Conservation (phyloP, 352 stramenopile species). For the Pythium guiyangense region DNA sequence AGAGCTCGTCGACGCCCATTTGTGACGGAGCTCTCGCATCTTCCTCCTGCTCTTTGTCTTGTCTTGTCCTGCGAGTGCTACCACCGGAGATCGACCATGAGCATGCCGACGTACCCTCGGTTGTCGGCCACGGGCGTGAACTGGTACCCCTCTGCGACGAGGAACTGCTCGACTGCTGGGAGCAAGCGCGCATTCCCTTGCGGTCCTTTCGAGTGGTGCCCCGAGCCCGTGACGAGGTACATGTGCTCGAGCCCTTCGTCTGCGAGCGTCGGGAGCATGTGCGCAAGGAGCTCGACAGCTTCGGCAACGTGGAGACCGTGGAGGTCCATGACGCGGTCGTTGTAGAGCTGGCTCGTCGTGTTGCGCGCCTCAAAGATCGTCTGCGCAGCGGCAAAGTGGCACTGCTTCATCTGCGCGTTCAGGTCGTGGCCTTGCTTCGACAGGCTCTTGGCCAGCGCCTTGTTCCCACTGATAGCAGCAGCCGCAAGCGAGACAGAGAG, state of each 20-base stretch:
- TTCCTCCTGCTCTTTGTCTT: neutral
- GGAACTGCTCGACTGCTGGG: constrained; percentile 77
- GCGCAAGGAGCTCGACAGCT: constrained; percentile 65
- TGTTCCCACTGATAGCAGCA: constrained; percentile 53
- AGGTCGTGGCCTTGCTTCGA: constrained; percentile 77
- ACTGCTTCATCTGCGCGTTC: constrained; percentile 84
- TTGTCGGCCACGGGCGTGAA: constrained; percentile 65
- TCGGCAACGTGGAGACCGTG: constrained; percentile 81
- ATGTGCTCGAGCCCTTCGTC: constrained; percentile 73
- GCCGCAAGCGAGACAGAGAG: neutral
- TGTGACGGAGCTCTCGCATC: neutral
- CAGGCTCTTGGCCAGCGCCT: constrained; percentile 60
- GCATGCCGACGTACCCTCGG: constrained; percentile 77
- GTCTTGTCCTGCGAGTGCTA: constrained; percentile 16
- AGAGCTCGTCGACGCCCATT: neutral
- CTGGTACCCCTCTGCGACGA: constrained; percentile 68
- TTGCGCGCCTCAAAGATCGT: constrained; percentile 82
- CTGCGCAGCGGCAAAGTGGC: constrained; percentile 66
- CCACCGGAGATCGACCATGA: constrained; percentile 79
- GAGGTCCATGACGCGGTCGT: constrained; percentile 77
- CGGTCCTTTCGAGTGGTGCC: constrained; percentile 76
- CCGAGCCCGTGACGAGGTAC: constrained; percentile 77
- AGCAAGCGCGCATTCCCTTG: constrained; percentile 61
- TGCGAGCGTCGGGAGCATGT: constrained; percentile 67
- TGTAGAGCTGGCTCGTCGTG: constrained; percentile 66